These are phyloP conservation scores for Sporothrix phasma DNA, from an alignment of 2,329 filamentous ascomycete genomes.

Conservation along the genomic window DNA sequence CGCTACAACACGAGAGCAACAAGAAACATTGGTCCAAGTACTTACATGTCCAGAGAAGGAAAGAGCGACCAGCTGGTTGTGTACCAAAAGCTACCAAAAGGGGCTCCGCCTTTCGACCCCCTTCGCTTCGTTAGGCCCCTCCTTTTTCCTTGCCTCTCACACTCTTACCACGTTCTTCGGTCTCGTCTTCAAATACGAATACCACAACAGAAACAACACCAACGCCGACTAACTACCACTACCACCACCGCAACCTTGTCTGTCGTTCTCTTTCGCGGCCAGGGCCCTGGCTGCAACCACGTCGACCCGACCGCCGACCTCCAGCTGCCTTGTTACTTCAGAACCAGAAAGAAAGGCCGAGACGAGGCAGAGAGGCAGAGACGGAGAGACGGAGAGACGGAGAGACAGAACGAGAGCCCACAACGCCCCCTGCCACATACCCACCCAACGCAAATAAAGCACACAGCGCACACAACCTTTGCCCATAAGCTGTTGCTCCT, in stretches of 20 bases:
- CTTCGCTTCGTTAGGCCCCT: not conserved
- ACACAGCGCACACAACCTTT: not conserved
- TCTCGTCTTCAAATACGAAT: constrained; percentile 2
- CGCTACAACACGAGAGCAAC: not conserved
- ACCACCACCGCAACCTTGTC: not conserved
- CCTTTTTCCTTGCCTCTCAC: not conserved
- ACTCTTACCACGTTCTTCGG: not conserved
- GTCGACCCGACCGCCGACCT: not conserved
- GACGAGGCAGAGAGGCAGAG: not conserved
- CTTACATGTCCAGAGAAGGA: not conserved
- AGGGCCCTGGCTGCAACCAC: not conserved
- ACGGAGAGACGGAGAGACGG: not conserved
- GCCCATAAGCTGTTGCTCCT: not conserved
- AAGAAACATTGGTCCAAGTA: not conserved
- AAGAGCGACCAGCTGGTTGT: not conserved
- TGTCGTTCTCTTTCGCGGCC: not conserved
- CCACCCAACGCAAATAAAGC: not conserved
- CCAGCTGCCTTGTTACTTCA: not conserved
- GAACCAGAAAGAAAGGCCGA: not conserved
- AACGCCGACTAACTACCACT: not conserved
- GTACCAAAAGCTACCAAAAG: not conserved
- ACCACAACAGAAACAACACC: not conserved
- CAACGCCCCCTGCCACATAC: not conserved
- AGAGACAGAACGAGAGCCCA: not conserved
- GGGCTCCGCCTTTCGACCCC: not conserved